Conservation (phyloP, 2,329 filamentous ascomycete species). For the Trichophyton equinum region DNA sequence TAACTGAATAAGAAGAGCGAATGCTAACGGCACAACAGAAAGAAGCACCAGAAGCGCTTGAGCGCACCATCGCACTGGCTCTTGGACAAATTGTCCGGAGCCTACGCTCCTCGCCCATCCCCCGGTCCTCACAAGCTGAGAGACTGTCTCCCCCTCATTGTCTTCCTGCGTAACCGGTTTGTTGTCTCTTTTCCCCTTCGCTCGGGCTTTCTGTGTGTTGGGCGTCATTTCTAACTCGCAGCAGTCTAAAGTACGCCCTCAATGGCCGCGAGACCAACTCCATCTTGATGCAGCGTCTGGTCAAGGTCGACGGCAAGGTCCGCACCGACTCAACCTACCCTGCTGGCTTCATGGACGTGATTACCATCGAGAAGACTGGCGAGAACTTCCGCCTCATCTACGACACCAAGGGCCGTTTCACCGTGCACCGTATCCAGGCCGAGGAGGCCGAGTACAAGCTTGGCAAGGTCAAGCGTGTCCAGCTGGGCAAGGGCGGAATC, state of each 20-base stretch:
- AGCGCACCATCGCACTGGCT: slow-evolving; percentile 99
- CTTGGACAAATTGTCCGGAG: slow-evolving; percentile 96
- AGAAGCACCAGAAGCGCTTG: slow-evolving; percentile 99
- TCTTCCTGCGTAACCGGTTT: slow-evolving; percentile 77
- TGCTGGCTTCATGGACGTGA: slow-evolving; percentile 98
- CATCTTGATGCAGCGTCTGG: slow-evolving; percentile 97
- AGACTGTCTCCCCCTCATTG: slow-evolving; percentile 96
- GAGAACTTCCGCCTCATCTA: slow-evolving; percentile 99
- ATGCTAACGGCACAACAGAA: slow-evolving; percentile 41
- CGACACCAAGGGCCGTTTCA: slow-evolving; percentile 99
- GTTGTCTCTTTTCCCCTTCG: not conserved
- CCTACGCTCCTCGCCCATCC: slow-evolving; percentile 58
- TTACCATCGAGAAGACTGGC: slow-evolving; percentile 98
- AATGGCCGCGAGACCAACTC: slow-evolving; percentile 95
- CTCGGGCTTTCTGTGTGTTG: too few relatives aligned
- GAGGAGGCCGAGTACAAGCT: slow-evolving; percentile 99
- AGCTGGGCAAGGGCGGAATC: slow-evolving; percentile 98
- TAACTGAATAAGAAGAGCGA: not conserved
- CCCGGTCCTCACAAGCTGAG: slow-evolving; percentile 97
- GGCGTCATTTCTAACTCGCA: slow-evolving; percentile 21
- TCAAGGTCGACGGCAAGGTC: slow-evolving; percentile 99
- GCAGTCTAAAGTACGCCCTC: slow-evolving; percentile 97
- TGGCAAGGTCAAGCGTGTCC: slow-evolving; percentile 99
- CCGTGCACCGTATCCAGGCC: slow-evolving; percentile 95
- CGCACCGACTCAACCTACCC: slow-evolving; percentile 98